phyloP scores from a whole-genome alignment of 257 asterid species.

The Lycium ferocissimum region DNA sequence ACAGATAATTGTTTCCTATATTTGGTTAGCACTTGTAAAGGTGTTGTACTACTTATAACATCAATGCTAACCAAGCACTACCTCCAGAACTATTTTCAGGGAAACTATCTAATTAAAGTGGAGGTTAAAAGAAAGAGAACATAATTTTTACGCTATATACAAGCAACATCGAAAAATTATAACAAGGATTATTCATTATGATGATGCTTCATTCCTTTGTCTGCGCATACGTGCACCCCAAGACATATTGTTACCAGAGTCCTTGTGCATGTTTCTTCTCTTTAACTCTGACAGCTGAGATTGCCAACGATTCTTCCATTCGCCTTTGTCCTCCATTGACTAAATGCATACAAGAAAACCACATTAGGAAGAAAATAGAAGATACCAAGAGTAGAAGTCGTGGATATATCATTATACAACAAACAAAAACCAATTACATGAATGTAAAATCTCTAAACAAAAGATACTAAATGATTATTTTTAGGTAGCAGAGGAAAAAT shows the following conservation, averaged over 20 bases:
- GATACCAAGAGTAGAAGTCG: not conserved
- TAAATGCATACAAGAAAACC: slow-evolving; percentile 36
- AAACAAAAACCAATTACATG: not conserved
- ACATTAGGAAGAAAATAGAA: slow-evolving; percentile 31
- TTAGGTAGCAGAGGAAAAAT: not conserved
- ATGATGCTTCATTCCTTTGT: slow-evolving; percentile 52
- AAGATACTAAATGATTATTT: too few species aligned
- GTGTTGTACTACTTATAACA: not conserved
- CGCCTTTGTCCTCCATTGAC: slow-evolving; percentile 57
- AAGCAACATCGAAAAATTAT: slow-evolving; percentile 4
- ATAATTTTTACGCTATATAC: not conserved
- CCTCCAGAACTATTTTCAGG: not conserved
- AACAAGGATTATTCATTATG: slow-evolving; percentile 11
- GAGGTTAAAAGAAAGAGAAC: not conserved
- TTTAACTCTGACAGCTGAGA: slow-evolving; percentile 71
- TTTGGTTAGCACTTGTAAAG: not conserved
- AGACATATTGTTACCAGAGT: slow-evolving; percentile 51
- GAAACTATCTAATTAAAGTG: not conserved
- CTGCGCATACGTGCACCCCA: slow-evolving; percentile 82
- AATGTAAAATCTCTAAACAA: not conserved
- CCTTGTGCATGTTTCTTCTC: slow-evolving; percentile 60
- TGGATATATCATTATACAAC: not conserved
- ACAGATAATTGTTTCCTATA: not conserved
- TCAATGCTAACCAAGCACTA: slow-evolving; percentile 13
- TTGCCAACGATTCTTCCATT: slow-evolving; percentile 81